phyloP scores from a whole-genome alignment of 768 basidiomycete species.

The Rhodotorula babjevae region DNA sequence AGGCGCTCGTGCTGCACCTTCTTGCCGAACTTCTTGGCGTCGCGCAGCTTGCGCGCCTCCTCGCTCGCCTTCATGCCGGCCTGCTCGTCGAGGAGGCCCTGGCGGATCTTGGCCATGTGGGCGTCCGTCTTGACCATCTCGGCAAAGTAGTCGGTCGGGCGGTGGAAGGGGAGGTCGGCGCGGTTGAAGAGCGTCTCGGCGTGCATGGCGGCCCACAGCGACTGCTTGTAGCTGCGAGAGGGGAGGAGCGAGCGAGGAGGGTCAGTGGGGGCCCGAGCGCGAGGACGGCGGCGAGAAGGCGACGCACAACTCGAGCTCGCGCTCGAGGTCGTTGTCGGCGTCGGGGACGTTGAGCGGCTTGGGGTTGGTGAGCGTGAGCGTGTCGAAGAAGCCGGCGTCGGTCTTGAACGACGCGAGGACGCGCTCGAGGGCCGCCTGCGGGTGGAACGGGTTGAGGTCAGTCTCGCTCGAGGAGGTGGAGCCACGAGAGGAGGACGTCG shows the following conservation, averaged over 20 bases:
- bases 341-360: conserved; percentile 64
- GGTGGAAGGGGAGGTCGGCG: conserved; percentile 67
- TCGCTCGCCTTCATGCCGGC: conserved; percentile 86
- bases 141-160: conserved; percentile 90
- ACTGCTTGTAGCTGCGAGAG: conserved; percentile 80
- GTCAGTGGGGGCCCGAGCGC: neutral
- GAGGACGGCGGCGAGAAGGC: neutral
- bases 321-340: conserved; percentile 80
- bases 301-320: conserved; percentile 90
- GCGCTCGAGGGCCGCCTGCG: conserved; percentile 68
- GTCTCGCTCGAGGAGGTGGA: too few species aligned
- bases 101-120: conserved; percentile 95
- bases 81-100: conserved; percentile 78
- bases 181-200: conserved; percentile 60
- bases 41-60: conserved; percentile 81
- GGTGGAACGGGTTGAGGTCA: neutral
- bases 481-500: neutral
- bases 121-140: conserved; percentile 97
- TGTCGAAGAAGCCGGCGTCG: conserved; percentile 53
- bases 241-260: neutral
- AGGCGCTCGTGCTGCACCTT: conserved; percentile 93
- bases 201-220: conserved; percentile 70
- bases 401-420: conserved; percentile 59
- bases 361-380: conserved; percentile 66
- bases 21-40: conserved; percentile 97